phyloP scores from a whole-genome alignment of 768 basidiomycete genomes.

The Lactarius akahatsu region DNA sequence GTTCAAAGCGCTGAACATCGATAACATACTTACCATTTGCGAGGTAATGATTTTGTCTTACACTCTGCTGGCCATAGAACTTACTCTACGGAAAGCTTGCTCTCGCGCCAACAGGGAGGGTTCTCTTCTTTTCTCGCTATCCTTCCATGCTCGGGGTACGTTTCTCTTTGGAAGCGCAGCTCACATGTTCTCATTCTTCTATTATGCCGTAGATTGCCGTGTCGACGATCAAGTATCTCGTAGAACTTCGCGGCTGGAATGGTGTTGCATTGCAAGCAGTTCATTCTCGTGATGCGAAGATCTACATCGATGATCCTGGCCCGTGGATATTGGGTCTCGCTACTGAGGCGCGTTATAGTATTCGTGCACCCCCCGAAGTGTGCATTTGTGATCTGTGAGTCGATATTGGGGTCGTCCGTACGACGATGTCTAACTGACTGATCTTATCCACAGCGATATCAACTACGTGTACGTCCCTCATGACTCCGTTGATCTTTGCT shows the following conservation, averaged over 20 bases:
- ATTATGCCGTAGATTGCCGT: conserved; percentile 64
- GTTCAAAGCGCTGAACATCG: conserved; percentile 89
- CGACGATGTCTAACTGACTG: background rate
- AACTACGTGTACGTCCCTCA: conserved; percentile 63
- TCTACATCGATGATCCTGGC: conserved; percentile 94
- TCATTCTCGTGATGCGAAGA: conserved; percentile 86
- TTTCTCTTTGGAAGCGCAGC: conserved; percentile 4
- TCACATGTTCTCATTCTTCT: background rate
- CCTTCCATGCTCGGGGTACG: conserved; percentile 86
- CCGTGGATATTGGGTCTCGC: conserved; percentile 94
- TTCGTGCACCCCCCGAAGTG: conserved; percentile 75
- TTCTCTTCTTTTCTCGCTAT: conserved; percentile 86
- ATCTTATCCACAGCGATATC: conserved; percentile 57
- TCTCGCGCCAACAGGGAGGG: conserved; percentile 79
- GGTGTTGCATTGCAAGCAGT: conserved; percentile 82
- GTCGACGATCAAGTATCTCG: conserved; percentile 86
- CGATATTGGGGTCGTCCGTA: background rate
- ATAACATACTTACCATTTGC: conserved; percentile 90
- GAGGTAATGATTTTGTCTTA: conserved; percentile 54
- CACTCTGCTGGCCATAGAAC: background rate
- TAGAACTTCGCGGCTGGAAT: conserved; percentile 91
- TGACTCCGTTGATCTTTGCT: conserved; percentile 14
- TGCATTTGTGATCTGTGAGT: conserved; percentile 83
- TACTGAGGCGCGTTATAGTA: conserved; percentile 78
- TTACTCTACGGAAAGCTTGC: conserved; percentile 55